Base-by-base conservation (phyloP, 1,284 basidiomycete genomes). In the Testicularia cyperi region DNA sequence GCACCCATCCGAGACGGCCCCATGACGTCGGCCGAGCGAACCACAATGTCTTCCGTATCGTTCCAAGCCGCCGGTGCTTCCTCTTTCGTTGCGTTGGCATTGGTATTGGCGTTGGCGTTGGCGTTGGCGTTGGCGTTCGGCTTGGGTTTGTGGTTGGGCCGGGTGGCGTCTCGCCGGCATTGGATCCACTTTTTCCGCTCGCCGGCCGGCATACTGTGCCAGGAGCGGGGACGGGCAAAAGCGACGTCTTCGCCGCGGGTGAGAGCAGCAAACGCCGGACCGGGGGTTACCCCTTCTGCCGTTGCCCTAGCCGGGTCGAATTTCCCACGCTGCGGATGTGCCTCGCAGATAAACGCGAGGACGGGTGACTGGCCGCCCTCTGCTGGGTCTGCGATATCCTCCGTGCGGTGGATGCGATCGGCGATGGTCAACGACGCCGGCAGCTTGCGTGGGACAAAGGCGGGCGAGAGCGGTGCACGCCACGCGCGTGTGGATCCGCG, bases 251-350 rank as follows among this genome's bases (percentile, higher is more conserved):
- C 72, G 5, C 81, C 81, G 20, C 49, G 67, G 3, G 78, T 77
- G 38, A 83, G 66, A 18, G 69, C 70, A 1, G 74, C 77, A 34
- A 79, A 77, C 3, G 79, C 51, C 3, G 80, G 81, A 4, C 88
- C 88, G 2, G 79, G 78, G 2, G 83, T 81, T 3, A 97, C 80
- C 8, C 86, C 86, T 1, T 91, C 80, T 24, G 79, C 82, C 6
- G 80, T 72, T 0, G 91, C 89, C 57, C 83, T 85, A 45, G 78
- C 77, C 0, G 78, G 84, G 57, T 94, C 83, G 70, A 97, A 94
- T 77, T 88, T 90, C n/a, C 92, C 92, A 3, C 90, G 84, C 27
- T 86, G 80, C 3, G 81, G 81, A 0, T 90, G 88, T 0, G 90
- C 89, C 36, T 88, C 81, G 30, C 87, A 77, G 19, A 92, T 81